phyloP scores from a whole-genome alignment of 495 filamentous ascomycete species.

The Trichoderma gamsii region DNA sequence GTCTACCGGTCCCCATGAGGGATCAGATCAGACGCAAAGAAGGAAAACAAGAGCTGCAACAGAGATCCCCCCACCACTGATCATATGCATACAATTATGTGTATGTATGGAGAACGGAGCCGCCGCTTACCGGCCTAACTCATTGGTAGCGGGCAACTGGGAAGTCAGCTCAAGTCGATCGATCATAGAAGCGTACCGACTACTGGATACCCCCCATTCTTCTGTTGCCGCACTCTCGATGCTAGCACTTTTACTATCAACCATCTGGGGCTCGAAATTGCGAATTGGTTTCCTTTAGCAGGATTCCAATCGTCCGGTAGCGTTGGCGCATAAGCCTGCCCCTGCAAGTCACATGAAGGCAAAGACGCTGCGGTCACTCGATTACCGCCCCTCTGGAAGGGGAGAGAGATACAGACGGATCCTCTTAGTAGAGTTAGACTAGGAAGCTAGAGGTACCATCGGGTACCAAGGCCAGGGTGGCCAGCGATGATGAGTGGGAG shows the following conservation, averaged over 20 bases:
- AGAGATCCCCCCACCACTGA: constrained; percentile 5
- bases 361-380: background rate
- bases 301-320: background rate
- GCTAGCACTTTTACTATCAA: background rate
- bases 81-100: background rate
- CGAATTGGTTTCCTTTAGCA: background rate
- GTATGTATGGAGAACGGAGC: background rate
- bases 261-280: background rate
- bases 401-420: background rate
- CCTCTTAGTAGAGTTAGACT: constrained; percentile 1
- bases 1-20: background rate
- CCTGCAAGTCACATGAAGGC: constrained; percentile 7
- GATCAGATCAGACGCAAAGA: background rate
- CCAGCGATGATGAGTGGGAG: background rate
- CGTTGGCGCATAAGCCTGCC: constrained; percentile 10
- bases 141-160: background rate
- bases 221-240: background rate
- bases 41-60: background rate
- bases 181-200: background rate
- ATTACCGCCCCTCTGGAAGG: background rate
- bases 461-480: constrained; percentile 5
- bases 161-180: background rate
- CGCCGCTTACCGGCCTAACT: background rate
- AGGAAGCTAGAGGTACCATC: background rate
- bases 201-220: background rate